Percentiles rank a stretch among this genome's conserved stretches.
phyloP scores from a whole-genome alignment of 306 rosid genomes.

The Malus sieversii region DNA sequence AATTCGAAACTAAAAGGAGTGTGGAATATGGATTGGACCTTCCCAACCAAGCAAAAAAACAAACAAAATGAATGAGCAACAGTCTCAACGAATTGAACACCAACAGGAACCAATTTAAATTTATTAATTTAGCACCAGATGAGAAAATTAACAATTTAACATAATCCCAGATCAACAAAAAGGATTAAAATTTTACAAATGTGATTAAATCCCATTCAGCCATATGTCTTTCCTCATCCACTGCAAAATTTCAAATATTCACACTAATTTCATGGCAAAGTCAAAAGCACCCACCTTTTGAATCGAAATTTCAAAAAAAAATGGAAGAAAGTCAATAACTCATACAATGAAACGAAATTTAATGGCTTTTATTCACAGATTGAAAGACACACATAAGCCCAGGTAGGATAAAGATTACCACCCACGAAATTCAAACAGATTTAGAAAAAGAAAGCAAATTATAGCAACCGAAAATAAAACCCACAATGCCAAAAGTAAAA shows the following conservation, averaged over 20 bases:
- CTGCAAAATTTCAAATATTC: not conserved
- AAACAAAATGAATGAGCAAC: constrained; percentile 6
- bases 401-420: not conserved
- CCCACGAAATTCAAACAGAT: constrained; percentile 4
- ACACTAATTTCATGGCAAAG: not conserved
- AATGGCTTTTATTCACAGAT: not conserved
- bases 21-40: constrained; percentile 18
- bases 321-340: not conserved
- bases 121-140: not conserved
- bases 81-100: not conserved
- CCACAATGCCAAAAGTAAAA: not conserved
- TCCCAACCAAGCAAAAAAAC: constrained; percentile 19
- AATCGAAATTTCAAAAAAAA: not conserved
- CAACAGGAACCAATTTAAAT: not conserved
- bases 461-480: not conserved
- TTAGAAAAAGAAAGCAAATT: not conserved
- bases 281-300: not conserved
- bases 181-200: not conserved
- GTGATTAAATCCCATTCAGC: not conserved
- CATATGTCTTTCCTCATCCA: not conserved
- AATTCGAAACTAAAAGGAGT: constrained; percentile 3
- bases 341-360: not conserved
- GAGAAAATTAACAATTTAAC: not conserved
- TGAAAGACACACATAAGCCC: constrained; percentile 3
- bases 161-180: not conserved